Conservation (phyloP, 495 filamentous ascomycete genomes). For the Lichina pygmaea region DNA sequence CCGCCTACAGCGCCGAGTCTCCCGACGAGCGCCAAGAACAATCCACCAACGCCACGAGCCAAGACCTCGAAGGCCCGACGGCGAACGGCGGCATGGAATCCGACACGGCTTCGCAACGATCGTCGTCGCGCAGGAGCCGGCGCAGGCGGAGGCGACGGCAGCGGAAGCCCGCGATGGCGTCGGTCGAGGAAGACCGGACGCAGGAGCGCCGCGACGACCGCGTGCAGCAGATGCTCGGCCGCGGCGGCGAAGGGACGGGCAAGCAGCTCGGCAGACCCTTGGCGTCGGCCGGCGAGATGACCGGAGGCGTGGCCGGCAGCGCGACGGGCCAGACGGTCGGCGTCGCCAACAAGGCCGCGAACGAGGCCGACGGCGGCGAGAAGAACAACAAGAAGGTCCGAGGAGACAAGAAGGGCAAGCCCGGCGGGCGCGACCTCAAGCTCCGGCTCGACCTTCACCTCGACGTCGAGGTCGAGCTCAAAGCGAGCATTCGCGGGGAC, state of each 20-base stretch:
- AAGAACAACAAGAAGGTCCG: neutral
- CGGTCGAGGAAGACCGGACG: neutral
- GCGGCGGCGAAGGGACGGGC: neutral
- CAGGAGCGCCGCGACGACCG: neutral
- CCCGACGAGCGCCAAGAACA: too few species aligned
- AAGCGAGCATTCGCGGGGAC: conserved; percentile 17
- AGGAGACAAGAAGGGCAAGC: neutral
- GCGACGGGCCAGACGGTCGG: neutral
- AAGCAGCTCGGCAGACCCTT: neutral
- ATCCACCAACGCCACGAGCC: too few species aligned
- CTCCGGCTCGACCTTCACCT: conserved; percentile 17
- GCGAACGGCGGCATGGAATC: too few species aligned
- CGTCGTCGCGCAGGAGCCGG: neutral
- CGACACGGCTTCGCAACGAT: too few species aligned
- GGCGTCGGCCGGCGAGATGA: neutral
- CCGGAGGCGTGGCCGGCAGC: neutral
- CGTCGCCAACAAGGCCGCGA: neutral
- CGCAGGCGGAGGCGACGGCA: neutral
- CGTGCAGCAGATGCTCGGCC: neutral
- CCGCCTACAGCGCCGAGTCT: too few species aligned
- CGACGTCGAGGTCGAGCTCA: conserved; percentile 19
- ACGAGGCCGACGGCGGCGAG: neutral
- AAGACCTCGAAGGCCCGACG: too few species aligned
- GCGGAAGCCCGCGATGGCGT: neutral
- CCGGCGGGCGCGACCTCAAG: conserved; percentile 10